Conservation (phyloP, 208 protist genomes). For the Acanthamoeba rhysodes region DNA sequence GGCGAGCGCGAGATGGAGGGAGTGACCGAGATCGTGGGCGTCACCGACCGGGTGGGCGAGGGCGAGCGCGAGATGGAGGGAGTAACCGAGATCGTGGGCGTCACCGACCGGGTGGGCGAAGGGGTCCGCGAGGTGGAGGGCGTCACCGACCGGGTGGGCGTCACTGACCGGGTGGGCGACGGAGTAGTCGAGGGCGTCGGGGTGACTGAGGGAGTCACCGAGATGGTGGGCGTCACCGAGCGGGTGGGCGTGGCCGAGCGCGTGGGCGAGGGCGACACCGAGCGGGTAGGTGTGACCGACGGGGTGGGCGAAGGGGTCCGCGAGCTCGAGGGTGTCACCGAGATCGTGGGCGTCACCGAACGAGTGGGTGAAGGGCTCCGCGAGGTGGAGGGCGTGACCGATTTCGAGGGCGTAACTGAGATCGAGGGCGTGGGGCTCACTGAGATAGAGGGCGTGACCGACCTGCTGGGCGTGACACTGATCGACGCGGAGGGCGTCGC, state of each 20-base stretch:
- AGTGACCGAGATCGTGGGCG: not conserved
- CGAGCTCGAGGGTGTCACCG: not conserved
- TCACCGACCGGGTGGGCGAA: not conserved
- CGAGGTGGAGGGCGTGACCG: not conserved
- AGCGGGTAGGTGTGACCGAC: too few species aligned
- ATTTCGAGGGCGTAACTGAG: not conserved
- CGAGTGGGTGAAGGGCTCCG: not conserved
- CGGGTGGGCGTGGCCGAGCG: not conserved
- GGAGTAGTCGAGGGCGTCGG: too few species aligned
- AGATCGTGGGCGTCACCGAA: not conserved
- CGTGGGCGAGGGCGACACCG: too few species aligned
- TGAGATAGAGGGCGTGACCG: not conserved
- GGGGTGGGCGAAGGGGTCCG: too few species aligned
- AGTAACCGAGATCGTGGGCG: too few species aligned
- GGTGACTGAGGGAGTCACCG: not conserved
- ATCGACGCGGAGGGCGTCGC: not conserved
- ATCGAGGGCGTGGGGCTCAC: not conserved
- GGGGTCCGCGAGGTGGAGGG: not conserved
- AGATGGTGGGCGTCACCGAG: not conserved
- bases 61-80: too few species aligned
- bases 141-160: not conserved
- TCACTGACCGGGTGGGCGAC: not conserved
- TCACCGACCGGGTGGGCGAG: too few species aligned
- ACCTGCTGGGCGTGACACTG: not conserved
- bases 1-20: not conserved